Percentiles rank a stretch among this genome's conserved stretches.
Evolutionary conservation across 78 protist species (phyloP).

Genomic region (Chrysochromulina tobinii): DNA sequence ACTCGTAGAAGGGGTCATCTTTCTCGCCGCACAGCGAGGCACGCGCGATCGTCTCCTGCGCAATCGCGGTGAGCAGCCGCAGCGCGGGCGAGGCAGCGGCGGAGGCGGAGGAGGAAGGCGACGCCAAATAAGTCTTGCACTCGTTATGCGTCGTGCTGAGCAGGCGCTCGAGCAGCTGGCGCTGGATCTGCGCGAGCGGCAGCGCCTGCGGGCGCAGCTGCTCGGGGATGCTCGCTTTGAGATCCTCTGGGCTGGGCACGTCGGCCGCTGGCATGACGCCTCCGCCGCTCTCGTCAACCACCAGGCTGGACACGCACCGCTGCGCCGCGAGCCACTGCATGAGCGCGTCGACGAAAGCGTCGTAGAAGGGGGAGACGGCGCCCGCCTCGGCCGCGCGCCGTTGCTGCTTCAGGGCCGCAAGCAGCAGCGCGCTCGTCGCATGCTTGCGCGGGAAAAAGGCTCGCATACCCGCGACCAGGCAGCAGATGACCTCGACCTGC

Average conservation of each 20-base stretch:
- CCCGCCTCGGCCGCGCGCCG: too few relatives aligned
- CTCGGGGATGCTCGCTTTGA: neutral
- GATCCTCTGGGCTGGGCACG: neutral
- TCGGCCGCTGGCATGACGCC: neutral
- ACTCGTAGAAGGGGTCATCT: neutral
- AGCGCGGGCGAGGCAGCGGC: neutral
- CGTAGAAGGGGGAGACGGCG: neutral
- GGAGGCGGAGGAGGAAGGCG: neutral
- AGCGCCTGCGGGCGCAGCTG: neutral
- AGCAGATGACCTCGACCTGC: slow-evolving; percentile 10
- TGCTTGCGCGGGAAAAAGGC: neutral
- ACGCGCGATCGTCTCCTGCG: slow-evolving; percentile 5
- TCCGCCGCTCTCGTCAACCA: neutral
- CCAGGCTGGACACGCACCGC: neutral
- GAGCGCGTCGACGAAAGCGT: neutral
- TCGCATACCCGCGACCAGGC: neutral
- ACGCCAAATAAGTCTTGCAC: neutral
- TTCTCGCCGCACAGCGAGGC: neutral
- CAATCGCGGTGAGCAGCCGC: neutral
- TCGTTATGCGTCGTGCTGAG: neutral
- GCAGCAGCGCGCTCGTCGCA: neutral
- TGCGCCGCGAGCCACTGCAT: neutral
- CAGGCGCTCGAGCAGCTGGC: neutral
- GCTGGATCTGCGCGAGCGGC: neutral
- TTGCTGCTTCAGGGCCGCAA: neutral